phyloP scores from a whole-genome alignment of 352 stramenopile species.

The Phytophthora boehmeriae region DNA sequence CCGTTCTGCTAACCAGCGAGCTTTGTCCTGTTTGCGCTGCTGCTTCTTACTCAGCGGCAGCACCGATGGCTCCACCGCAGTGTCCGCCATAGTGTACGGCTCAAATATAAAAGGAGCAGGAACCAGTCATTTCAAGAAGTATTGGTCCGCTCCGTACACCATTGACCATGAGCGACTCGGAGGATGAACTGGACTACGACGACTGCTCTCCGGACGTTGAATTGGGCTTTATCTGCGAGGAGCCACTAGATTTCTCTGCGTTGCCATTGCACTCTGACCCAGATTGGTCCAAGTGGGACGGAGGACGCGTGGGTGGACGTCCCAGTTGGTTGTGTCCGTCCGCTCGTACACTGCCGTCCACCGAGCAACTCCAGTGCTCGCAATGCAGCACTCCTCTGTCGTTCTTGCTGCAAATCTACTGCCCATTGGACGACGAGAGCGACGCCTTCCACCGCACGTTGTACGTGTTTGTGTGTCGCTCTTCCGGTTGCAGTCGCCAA shows the following conservation, averaged over 20 bases:
- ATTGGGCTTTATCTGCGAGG: slow-evolving; percentile 68
- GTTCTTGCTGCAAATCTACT: slow-evolving; percentile 94
- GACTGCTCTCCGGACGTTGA: slow-evolving; percentile 58
- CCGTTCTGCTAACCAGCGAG: slow-evolving; percentile 39
- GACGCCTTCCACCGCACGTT: slow-evolving; percentile 94
- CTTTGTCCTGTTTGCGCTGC: slow-evolving; percentile 50
- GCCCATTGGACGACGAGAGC: slow-evolving; percentile 83
- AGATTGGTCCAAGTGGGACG: slow-evolving; percentile 92
- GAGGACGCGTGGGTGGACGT: slow-evolving; percentile 89
- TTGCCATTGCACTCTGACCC: slow-evolving; percentile 49
- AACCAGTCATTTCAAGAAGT: too few relatives aligned
- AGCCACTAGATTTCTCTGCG: slow-evolving; percentile 26
- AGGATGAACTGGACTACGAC: slow-evolving; percentile 49
- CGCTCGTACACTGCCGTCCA: slow-evolving; percentile 37
- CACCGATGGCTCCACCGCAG: background rate
- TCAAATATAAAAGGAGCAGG: background rate
- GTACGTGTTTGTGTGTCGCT: slow-evolving; percentile 93
- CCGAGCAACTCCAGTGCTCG: slow-evolving; percentile 49
- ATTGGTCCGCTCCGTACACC: slow-evolving; percentile 2
- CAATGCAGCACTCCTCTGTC: slow-evolving; percentile 59
- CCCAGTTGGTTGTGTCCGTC: slow-evolving; percentile 89
- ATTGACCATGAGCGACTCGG: slow-evolving; percentile 49
- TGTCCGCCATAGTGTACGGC: slow-evolving; percentile 20
- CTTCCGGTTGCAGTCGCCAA: slow-evolving; percentile 53
- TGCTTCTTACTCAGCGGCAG: slow-evolving; percentile 50